Evolutionary conservation across 1,284 basidiomycete species (phyloP), one percentile per base, ranked within the genome.

Genomic region (Irpex lacteus): DNA sequence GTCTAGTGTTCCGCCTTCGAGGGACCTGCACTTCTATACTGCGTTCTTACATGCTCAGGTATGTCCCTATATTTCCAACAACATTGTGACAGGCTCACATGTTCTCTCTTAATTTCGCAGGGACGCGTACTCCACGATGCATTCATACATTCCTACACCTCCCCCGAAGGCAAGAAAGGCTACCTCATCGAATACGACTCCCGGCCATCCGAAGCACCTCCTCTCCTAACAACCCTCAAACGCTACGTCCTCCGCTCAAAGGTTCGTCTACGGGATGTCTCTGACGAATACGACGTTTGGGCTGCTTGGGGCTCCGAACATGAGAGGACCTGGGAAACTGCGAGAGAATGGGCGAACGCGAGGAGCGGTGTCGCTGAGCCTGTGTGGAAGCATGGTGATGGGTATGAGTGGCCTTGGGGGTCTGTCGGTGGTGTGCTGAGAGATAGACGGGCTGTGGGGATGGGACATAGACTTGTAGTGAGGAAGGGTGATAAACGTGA

Each of bases 161-260:
- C 79, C 34, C 67, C 69, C 67, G 78, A 76, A 55, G 85, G 80
- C 34, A 79, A 82, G 66, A 81, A 75, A 50, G 85, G 82, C 40
- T 94, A 88, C 74, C 77, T 92, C 62, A 77, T 96, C 72, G 96
- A 96, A 76, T 89, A 88, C 70, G 92, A 90, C 74, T 77, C 83
- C 1, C 80, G 81, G 49, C 75, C 77, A 7, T 84, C 82, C 62
- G 84, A 89, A 60, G 84, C 85, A 15, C 82, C 83, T 0, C 76
- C 87, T 0, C 78, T 97, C 44, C 73, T 89, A 19, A 74, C 84
- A 21, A 80, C 90, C 68, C 81, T 98, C 66, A 94, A 92, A 70
- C 90, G 92, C 5, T 95, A 95, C 77, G 86, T 97, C 63, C 84
- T 99, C 2, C 88, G 97, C 4, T 89, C 94, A 34, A 98, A 96